Evolutionary conservation across 2,329 filamentous ascomycete genomes (phyloP), one percentile per base, ranked within the genome.

Genomic region (Cordyceps tenuipes): DNA sequence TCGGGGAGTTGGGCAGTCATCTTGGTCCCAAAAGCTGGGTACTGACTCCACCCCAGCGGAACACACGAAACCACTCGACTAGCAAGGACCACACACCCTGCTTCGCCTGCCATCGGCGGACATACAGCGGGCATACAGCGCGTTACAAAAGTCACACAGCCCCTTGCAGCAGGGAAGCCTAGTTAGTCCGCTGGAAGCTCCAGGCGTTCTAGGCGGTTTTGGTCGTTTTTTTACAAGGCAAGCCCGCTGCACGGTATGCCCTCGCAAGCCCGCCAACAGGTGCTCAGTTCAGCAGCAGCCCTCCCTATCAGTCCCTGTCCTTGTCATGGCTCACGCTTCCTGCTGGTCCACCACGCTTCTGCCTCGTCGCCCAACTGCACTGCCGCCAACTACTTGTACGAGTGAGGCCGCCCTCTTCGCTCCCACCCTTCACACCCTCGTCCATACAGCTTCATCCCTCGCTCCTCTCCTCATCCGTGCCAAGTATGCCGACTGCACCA

Each of bases 401-500:
- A 53, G 51, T 53, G 19, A 53, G 26, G 21, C 23, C 10, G 21
- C 51, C 39, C 36, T 41, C 36, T 34, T 19, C 23, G n/a, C 51
- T 41, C 39, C 36, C 51, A 43, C 51, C 48, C 48, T 50, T 9
- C 36, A 43, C 51, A n/a, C 51, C 34, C 7, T 53, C 3, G 51
- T 53, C 51, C n/a, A 43, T 29, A 43, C 51, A 53, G n/a, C 51
- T 21, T 29, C 51, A 26, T 43, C 51, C 9, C 13, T 43, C 36
- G 8, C 51, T 43, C 48, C 47, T 17, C 46, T 58, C 8, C 17
- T 34, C 31, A n/a, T 57, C 12, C 56, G 12, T 15, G 19, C 47
- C 59, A 64, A 63, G 53, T 63, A 64, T 64, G 63, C 62, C 44
- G 52, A 63, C n/a, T 60, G 61, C 39, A 17, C 5, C 50, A 63